Evolutionary conservation across 805 yeast species (phyloP).

Genomic region (Clavispora phyllophila): DNA sequence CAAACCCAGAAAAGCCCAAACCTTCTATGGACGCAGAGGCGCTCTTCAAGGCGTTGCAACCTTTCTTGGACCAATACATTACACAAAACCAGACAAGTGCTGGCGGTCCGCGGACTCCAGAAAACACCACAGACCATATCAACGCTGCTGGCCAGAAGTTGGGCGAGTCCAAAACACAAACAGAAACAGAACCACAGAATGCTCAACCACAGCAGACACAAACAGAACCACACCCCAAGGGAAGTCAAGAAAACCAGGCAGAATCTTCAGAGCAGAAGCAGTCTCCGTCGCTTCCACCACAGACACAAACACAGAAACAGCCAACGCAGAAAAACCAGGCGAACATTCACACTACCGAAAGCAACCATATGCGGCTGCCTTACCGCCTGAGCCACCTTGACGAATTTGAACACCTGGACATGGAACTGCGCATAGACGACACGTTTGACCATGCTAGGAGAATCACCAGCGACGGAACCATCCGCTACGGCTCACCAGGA

Average conservation of each 20-base stretch:
- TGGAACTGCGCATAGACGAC: constrained; percentile 10
- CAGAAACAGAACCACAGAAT: neutral
- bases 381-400: neutral
- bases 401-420: constrained; percentile 15
- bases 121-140: neutral
- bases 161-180: neutral
- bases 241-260: no score
- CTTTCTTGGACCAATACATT: constrained; percentile 9
- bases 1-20: neutral
- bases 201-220: neutral
- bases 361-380: neutral
- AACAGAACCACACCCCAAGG: neutral
- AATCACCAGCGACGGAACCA: constrained; percentile 1
- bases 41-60: constrained; percentile 9
- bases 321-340: neutral
- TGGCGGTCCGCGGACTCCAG: neutral
- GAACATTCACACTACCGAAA: neutral
- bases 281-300: no score
- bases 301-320: neutral
- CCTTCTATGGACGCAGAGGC: constrained; percentile 1
- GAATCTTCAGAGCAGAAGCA: no score
- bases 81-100: neutral
- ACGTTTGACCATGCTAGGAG: constrained; percentile 9
- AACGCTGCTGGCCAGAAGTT: neutral
- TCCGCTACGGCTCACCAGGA: constrained; percentile 17